Evolutionary conservation across 495 filamentous ascomycete genomes (phyloP).

Genomic region (Friedmanniomyces simplex): DNA sequence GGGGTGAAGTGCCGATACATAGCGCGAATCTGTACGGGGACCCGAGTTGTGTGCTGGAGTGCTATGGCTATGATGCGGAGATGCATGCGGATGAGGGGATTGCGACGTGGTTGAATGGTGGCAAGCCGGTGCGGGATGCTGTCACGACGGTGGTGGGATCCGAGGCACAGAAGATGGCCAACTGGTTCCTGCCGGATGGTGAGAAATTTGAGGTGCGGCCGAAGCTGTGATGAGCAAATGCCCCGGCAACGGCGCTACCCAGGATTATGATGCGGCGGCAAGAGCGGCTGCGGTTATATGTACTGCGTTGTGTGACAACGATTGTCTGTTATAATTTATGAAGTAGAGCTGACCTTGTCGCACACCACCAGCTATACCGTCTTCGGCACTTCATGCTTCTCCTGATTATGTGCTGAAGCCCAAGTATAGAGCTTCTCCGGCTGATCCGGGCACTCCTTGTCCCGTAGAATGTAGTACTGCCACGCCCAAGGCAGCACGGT

Average conservation of each 20-base stretch:
- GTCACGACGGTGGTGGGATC: constrained; percentile 14
- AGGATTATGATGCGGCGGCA: too few species aligned
- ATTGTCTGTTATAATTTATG: too few species aligned
- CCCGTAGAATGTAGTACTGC: constrained; percentile 2
- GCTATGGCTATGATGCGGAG: constrained; percentile 29
- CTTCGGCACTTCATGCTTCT: not conserved
- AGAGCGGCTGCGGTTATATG: too few species aligned
- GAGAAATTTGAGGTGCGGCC: constrained; percentile 12
- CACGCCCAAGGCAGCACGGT: constrained; percentile 4
- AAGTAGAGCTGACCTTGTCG: not conserved
- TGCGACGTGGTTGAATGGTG: constrained; percentile 11
- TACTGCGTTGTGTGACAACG: too few species aligned
- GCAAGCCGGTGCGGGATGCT: constrained; percentile 9
- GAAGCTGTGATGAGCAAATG: constrained; percentile 13
- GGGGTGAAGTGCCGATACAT: constrained; percentile 27
- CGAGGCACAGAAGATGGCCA: constrained; percentile 25
- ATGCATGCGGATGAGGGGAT: constrained; percentile 23
- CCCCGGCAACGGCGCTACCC: too few species aligned
- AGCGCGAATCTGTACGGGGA: constrained; percentile 27
- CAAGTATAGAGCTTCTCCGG: constrained; percentile 12
- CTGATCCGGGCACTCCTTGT: not conserved
- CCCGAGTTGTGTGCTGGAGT: constrained; percentile 19
- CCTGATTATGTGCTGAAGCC: not conserved
- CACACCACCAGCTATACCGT: not conserved
- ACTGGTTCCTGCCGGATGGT: constrained; percentile 26